phyloP scores from a whole-genome alignment of 2,329 filamentous ascomycete species.

The Mycocentrospora acerina region DNA sequence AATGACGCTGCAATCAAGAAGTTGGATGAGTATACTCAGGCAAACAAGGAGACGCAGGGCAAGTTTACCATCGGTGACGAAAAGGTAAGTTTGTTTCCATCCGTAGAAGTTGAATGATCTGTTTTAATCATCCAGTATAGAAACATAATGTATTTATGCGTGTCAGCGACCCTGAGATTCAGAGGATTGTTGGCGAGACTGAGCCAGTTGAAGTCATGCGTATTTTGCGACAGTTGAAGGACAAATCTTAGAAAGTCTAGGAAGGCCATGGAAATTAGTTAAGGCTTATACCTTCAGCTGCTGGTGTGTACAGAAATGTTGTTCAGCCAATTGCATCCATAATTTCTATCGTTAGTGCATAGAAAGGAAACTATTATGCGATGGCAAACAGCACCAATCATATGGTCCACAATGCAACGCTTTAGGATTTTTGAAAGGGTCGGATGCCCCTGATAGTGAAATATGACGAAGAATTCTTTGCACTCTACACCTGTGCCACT shows the following conservation, averaged over 20 bases:
- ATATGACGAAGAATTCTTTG: too few relatives aligned
- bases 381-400: too few relatives aligned
- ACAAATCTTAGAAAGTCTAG: constrained; percentile 43
- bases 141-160: constrained; percentile 97
- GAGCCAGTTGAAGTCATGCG: constrained; percentile 83
- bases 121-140: constrained; percentile 44
- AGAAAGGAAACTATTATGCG: too few relatives aligned
- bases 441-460: too few relatives aligned
- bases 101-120: constrained; percentile 1
- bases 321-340: too few relatives aligned
- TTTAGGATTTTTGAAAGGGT: too few relatives aligned
- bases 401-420: too few relatives aligned
- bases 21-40: constrained; percentile 72
- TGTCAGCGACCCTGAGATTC: constrained; percentile 79
- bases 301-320: too few relatives aligned
- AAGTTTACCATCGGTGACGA: constrained; percentile 97
- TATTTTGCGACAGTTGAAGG: constrained; percentile 87
- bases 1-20: constrained; percentile 72
- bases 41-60: constrained; percentile 86
- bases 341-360: too few relatives aligned
- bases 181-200: constrained; percentile 78
- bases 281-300: too few relatives aligned
- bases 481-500: too few relatives aligned
- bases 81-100: constrained; percentile 62
- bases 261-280: too few relatives aligned